Base-by-base conservation (phyloP, 106 monocot genomes). In the Dendrobium huoshanense region DNA sequence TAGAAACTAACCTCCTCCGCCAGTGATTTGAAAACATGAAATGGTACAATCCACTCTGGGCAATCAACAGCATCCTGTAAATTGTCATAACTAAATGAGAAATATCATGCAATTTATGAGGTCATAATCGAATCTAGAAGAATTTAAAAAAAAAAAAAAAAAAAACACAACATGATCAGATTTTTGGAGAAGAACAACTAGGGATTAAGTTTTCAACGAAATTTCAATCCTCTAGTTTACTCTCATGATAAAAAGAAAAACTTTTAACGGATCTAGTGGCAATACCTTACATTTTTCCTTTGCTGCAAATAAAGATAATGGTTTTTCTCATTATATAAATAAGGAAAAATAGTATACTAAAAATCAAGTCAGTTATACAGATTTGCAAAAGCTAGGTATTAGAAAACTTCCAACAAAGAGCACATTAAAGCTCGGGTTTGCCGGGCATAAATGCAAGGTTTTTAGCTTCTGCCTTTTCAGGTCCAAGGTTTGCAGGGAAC, bases 21-120 rank as follows among this genome's bases (percentile, higher is more conserved):
- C 55, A 98, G 81, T 74, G 89, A 91, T 80, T 95, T 98, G 77
- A 98, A 98, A 64, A 89, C 79, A 83, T 88, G 67, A 49, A 98
- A 98, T 15, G 98, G 95, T 44, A 98, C 98, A 76, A 98, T 91
- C 98, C 98, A 98, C 85, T 98, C 98, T n/a, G 98, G 98, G 56
- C 97, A 97, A 82, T 95, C 98, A 77, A 98, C 95, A 80, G 95
- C 95, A 91, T 95, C 98, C 94, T 98, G 89, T 78, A 84, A 77
- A 7, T 75, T 20, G n/a, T 19, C 41, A 61, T 25, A 45, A 75
- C 11, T 9, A 51, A 77, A 55, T 83, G n/a, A 56, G 54, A 83
- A 45, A 37, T 67, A 73, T 73, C 9, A 80, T 40, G 42, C 9
- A 58, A 64, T 65, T 40, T 42, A 41, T 8, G 67, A 44, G n/a